Evolutionary conservation across 441 rosid genomes (phyloP).

Genomic region (Pelargonium myrrhifolium): DNA sequence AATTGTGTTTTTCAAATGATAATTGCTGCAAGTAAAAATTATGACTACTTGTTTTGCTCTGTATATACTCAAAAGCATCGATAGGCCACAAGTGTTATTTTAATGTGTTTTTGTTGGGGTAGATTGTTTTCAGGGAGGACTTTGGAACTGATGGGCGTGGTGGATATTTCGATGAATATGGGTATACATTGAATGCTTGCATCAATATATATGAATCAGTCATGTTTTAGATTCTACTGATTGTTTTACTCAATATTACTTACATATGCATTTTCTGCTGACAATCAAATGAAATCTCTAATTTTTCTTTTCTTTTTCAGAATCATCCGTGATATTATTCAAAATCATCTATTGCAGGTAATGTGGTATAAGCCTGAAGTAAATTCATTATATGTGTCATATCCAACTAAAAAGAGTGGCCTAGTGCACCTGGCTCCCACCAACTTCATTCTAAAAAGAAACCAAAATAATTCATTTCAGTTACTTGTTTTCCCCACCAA

Average conservation of each 20-base stretch:
- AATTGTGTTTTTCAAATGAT: not conserved
- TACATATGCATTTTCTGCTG: constrained; percentile 4
- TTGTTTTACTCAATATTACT: constrained; percentile 1
- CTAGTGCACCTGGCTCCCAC: too few species aligned
- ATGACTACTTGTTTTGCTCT: not conserved
- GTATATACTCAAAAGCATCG: constrained; percentile 8
- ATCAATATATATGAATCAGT: constrained; percentile 6
- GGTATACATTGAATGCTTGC: constrained; percentile 27
- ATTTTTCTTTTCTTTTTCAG: constrained; percentile 34
- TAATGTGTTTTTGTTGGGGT: constrained; percentile 19
- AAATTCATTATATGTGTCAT: not conserved
- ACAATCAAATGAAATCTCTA: not conserved
- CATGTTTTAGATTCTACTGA: not conserved
- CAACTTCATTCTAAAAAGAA: too few species aligned
- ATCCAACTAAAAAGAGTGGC: not conserved
- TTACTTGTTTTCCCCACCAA: constrained; percentile 16
- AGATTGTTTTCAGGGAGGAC: constrained; percentile 96
- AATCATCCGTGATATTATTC: constrained; percentile 95
- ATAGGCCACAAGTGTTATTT: not conserved
- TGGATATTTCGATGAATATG: constrained; percentile 97
- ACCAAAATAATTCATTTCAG: not conserved
- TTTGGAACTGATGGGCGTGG: constrained; percentile 99
- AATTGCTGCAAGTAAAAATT: not conserved
- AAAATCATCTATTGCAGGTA: constrained; percentile 95
- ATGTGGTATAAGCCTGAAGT: constrained; percentile 12